phyloP scores from a whole-genome alignment of 495 filamentous ascomycete species.

The Cenococcum geophilum region DNA sequence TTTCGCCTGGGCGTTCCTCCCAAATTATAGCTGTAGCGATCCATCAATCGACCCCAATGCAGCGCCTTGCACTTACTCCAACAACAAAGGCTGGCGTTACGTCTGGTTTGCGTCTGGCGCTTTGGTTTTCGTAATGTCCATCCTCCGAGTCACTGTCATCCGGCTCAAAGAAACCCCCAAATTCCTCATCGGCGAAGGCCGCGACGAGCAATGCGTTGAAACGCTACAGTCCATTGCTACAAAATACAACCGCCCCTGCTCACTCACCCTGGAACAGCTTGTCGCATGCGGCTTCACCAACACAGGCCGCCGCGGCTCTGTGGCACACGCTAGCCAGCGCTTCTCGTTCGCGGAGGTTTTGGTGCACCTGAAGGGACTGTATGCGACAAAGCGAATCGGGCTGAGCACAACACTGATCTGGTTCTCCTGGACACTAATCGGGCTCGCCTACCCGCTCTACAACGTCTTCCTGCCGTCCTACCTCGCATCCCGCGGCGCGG shows the following conservation, averaged over 20 bases:
- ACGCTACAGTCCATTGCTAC: constrained; percentile 56
- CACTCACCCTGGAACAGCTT: constrained; percentile 56
- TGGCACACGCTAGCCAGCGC: constrained; percentile 29
- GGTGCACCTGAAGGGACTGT: constrained; percentile 58
- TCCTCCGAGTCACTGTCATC: constrained; percentile 62
- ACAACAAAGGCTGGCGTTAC: constrained; percentile 34
- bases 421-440: constrained; percentile 65
- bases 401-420: constrained; percentile 60
- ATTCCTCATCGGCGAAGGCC: constrained; percentile 59
- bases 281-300: constrained; percentile 47
- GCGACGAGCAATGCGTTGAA: constrained; percentile 55
- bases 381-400: constrained; percentile 53
- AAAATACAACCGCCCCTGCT: constrained; percentile 57
- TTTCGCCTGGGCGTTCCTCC: constrained; percentile 39
- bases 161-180: constrained; percentile 66
- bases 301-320: constrained; percentile 23
- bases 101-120: constrained; percentile 51
- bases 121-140: constrained; percentile 59
- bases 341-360: constrained; percentile 40
- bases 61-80: constrained; percentile 28
- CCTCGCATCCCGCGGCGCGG: constrained; percentile 44
- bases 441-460: constrained; percentile 58
- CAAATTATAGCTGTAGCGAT: constrained; percentile 34
- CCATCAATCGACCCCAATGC: constrained; percentile 6
- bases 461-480: constrained; percentile 45